Evolutionary conservation across 306 rosid genomes (phyloP).

Genomic region (Castanospermum australe): DNA sequence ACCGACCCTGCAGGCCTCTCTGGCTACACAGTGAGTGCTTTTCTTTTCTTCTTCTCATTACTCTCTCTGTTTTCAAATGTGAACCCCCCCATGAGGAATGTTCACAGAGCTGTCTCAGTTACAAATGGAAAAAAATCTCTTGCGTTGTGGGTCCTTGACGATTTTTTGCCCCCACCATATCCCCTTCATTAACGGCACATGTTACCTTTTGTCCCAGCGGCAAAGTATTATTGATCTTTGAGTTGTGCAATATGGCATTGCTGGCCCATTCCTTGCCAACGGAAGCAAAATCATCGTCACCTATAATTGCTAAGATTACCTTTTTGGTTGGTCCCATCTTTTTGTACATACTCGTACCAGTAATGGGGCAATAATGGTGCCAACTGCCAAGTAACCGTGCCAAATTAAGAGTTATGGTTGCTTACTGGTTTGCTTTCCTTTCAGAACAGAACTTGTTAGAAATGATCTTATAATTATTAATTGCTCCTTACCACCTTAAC

Average conservation of each 20-base stretch:
- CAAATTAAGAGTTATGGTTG: background rate
- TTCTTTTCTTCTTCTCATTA: background rate
- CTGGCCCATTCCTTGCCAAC: background rate
- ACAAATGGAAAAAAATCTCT: background rate
- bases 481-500: background rate
- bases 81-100: background rate
- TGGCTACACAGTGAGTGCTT: conserved; percentile 72
- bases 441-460: background rate
- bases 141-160: background rate
- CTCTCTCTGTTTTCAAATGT: background rate
- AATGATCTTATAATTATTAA: background rate
- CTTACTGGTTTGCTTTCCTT: background rate
- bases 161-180: background rate
- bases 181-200: background rate
- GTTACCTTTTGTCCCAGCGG: background rate
- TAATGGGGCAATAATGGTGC: background rate
- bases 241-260: background rate
- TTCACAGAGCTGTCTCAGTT: background rate
- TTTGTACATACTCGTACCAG: background rate
- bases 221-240: background rate
- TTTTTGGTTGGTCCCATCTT: background rate
- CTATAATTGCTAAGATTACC: background rate
- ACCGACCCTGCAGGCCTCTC: conserved; percentile 88
- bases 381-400: background rate
- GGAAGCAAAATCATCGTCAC: background rate